Percentiles rank a stretch among this genome's conserved stretches.
Conservation (phyloP, 2,329 filamentous ascomycete species). For the Trichophyton rubrum region DNA sequence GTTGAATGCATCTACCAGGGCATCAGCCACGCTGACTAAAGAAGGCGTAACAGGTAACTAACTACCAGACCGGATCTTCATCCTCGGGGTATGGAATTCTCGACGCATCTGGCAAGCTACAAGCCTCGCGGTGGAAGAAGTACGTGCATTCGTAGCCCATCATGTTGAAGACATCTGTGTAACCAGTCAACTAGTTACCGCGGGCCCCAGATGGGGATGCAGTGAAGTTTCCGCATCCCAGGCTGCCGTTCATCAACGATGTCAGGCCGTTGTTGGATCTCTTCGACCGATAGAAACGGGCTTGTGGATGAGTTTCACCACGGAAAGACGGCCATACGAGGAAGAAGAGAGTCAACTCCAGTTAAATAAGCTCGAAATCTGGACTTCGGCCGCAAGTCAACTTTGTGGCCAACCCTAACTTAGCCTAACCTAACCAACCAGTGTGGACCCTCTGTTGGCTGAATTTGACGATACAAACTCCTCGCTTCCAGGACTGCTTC, state of each 20-base stretch:
- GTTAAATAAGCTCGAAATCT: background rate
- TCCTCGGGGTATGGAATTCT: constrained; percentile 18
- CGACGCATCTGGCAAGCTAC: constrained; percentile 3
- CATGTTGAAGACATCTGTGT: no score
- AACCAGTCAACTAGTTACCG: no score
- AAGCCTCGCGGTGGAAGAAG: constrained; percentile 18
- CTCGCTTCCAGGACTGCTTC: no score
- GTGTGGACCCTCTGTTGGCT: background rate
- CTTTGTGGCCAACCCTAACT: background rate
- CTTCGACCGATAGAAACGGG: constrained; percentile 9
- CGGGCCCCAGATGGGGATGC: no score
- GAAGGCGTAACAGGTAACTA: constrained; percentile 12
- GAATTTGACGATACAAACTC: no score
- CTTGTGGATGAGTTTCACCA: background rate
- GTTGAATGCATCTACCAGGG: constrained; percentile 17
- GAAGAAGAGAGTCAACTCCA: background rate
- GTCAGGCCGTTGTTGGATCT: background rate
- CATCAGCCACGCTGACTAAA: no score
- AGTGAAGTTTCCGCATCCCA: background rate
- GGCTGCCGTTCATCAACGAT: background rate
- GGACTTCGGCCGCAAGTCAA: no score
- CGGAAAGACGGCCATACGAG: background rate
- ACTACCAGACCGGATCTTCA: constrained; percentile 19
- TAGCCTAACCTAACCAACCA: background rate
- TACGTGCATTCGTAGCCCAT: background rate